Conservation (phyloP, 116 monocot genomes). For the Papilionanthe hybrid region DNA sequence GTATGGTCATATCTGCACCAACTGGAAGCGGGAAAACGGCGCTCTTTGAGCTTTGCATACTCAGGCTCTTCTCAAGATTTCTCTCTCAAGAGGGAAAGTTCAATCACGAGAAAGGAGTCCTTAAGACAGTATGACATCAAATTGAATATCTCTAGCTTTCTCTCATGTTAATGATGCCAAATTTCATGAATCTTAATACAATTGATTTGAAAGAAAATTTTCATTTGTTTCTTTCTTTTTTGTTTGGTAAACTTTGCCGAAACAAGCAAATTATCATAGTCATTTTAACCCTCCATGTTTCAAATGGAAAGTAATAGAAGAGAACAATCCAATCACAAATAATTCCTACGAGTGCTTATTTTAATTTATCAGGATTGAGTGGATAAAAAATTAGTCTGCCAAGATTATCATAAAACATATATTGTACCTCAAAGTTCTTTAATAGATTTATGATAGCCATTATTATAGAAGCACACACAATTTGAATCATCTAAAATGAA, state of each 20-base stretch:
- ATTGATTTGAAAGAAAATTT: neutral
- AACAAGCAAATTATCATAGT: too few species aligned
- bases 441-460: too few species aligned
- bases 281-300: too few species aligned
- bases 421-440: too few species aligned
- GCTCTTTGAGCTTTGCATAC: slow-evolving; percentile 93
- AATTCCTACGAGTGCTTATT: too few species aligned
- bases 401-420: too few species aligned
- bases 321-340: too few species aligned
- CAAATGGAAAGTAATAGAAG: too few species aligned
- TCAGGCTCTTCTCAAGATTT: slow-evolving; percentile 85
- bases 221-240: neutral
- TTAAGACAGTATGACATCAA: slow-evolving; percentile 67
- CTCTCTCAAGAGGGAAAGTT: slow-evolving; percentile 69
- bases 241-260: neutral
- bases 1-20: slow-evolving; percentile 98
- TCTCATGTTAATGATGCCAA: neutral
- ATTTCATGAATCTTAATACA: neutral
- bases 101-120: slow-evolving; percentile 60
- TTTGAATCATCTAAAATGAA: too few species aligned
- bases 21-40: slow-evolving; percentile 99
- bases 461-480: too few species aligned
- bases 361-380: too few species aligned
- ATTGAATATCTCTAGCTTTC: neutral
- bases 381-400: too few species aligned